phyloP scores from a whole-genome alignment of 2,329 filamentous ascomycete species.

The Ophiostoma ips region DNA sequence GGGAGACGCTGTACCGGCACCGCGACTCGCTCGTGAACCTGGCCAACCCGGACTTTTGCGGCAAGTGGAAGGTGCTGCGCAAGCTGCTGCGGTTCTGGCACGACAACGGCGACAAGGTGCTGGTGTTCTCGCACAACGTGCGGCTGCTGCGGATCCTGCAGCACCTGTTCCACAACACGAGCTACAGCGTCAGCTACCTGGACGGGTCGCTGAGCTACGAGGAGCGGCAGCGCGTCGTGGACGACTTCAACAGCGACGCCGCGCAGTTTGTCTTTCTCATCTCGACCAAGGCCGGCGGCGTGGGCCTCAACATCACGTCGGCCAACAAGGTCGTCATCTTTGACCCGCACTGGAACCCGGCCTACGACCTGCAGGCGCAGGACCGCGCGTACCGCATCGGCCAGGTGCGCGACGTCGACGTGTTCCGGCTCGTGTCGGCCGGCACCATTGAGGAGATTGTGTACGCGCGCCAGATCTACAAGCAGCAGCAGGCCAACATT shows the following conservation, averaged over 20 bases:
- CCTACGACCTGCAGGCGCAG: slow-evolving; percentile 88
- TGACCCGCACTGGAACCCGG: slow-evolving; percentile 95
- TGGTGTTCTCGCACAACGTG: slow-evolving; percentile 90
- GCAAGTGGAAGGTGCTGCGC: slow-evolving; percentile 88
- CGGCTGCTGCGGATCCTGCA: slow-evolving; percentile 71
- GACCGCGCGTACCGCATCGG: slow-evolving; percentile 94
- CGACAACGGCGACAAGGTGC: slow-evolving; percentile 77
- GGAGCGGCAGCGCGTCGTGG: slow-evolving; percentile 68
- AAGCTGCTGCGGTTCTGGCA: slow-evolving; percentile 86
- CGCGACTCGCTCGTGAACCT: slow-evolving; percentile 69
- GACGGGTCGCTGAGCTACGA: slow-evolving; percentile 75
- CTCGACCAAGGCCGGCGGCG: slow-evolving; percentile 81
- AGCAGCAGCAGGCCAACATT: slow-evolving; percentile 97
- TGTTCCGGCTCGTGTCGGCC: slow-evolving; percentile 78
- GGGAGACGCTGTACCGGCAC: slow-evolving; percentile 58
- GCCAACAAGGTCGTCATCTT: slow-evolving; percentile 97
- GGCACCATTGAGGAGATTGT: slow-evolving; percentile 96
- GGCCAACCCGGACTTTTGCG: slow-evolving; percentile 81
- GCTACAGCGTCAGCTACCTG: slow-evolving; percentile 82
- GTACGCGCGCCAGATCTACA: slow-evolving; percentile 95
- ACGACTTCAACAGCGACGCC: slow-evolving; percentile 82
- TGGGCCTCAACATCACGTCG: slow-evolving; percentile 90
- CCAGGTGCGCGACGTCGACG: slow-evolving; percentile 83
- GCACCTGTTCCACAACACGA: slow-evolving; percentile 73
- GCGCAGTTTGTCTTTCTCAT: slow-evolving; percentile 90